Conservation (phyloP, 2,329 filamentous ascomycete species). For the Diaporthe ampelina region DNA sequence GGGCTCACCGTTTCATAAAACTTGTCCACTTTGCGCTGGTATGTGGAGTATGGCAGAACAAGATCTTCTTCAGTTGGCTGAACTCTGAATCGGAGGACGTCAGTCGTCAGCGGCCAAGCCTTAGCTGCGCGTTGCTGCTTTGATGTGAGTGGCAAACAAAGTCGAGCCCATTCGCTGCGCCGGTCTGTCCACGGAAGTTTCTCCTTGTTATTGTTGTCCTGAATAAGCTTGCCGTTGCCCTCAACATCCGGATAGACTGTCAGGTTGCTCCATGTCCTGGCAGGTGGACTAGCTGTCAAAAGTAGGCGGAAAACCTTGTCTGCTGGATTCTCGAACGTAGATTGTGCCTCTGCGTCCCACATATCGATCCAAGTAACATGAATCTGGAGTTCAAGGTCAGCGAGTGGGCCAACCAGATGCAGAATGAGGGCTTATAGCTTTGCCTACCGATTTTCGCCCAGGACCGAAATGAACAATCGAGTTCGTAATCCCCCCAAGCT, state of each 20-base stretch:
- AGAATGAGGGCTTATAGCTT: not conserved
- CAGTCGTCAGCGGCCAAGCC: constrained; percentile 18
- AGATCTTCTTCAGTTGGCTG: constrained; percentile 36
- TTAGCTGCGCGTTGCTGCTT: not conserved
- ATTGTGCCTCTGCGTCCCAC: constrained; percentile 42
- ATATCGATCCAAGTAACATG: constrained; percentile 59
- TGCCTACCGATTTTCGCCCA: constrained; percentile 43
- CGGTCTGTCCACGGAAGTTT: constrained; percentile 56
- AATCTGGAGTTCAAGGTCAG: constrained; percentile 43
- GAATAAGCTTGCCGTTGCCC: constrained; percentile 50
- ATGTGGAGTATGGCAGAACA: constrained; percentile 16
- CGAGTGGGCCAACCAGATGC: not conserved
- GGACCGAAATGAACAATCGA: constrained; percentile 54
- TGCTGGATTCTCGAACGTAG: constrained; percentile 54
- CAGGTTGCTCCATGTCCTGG: constrained; percentile 45
- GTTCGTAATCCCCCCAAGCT: constrained; percentile 56
- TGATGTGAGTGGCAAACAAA: constrained; percentile 35
- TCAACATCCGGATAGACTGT: constrained; percentile 35
- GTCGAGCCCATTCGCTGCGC: constrained; percentile 51
- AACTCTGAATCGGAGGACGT: constrained; percentile 34
- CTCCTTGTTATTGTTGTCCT: constrained; percentile 46
- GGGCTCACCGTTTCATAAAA: constrained; percentile 15
- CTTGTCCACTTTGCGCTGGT: constrained; percentile 8
- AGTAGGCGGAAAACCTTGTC: constrained; percentile 64
- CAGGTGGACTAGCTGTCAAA: constrained; percentile 50